Conservation (phyloP, 1,284 basidiomycete species). For the Rhizoctonia solani region DNA sequence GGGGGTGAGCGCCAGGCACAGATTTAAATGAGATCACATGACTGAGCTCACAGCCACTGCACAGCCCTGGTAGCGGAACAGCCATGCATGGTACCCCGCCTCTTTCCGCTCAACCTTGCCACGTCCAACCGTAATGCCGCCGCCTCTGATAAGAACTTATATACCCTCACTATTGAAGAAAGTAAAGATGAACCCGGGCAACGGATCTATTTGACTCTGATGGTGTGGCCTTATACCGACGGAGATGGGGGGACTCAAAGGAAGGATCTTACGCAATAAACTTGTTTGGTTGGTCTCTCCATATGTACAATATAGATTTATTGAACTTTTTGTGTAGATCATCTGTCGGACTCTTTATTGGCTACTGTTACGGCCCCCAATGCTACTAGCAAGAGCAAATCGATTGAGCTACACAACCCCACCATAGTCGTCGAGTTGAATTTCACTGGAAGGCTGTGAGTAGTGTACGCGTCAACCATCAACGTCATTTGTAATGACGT, state of each 20-base stretch:
- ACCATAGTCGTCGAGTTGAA: constrained; percentile 69
- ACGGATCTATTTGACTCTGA: constrained; percentile 68
- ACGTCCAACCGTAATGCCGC: constrained; percentile 13
- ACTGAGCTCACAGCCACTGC: too few relatives aligned
- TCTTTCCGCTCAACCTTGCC: background rate
- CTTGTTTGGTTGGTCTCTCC: constrained; percentile 59
- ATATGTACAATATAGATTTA: background rate
- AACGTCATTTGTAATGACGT: background rate
- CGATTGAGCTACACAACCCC: constrained; percentile 74
- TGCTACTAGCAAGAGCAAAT: constrained; percentile 70
- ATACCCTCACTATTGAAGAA: constrained; percentile 68
- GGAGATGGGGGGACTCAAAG: constrained; percentile 14
- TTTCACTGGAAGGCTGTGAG: constrained; percentile 65
- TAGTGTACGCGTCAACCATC: constrained; percentile 7
- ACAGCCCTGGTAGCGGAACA: too few relatives aligned
- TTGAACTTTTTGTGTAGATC: constrained; percentile 52
- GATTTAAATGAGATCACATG: too few relatives aligned
- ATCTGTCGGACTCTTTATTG: constrained; percentile 65
- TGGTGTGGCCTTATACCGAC: constrained; percentile 65
- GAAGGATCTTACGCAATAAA: constrained; percentile 45
- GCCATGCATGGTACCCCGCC: too few relatives aligned
- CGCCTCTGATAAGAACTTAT: constrained; percentile 74
- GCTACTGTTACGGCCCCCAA: constrained; percentile 65
- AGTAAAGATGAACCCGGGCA: constrained; percentile 61
- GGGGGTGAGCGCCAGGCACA: too few relatives aligned